Evolutionary conservation across 371 early-diverging fungal species (phyloP), one percentile per base, ranked within the genome.

Genomic region (Coemansia sp.): DNA sequence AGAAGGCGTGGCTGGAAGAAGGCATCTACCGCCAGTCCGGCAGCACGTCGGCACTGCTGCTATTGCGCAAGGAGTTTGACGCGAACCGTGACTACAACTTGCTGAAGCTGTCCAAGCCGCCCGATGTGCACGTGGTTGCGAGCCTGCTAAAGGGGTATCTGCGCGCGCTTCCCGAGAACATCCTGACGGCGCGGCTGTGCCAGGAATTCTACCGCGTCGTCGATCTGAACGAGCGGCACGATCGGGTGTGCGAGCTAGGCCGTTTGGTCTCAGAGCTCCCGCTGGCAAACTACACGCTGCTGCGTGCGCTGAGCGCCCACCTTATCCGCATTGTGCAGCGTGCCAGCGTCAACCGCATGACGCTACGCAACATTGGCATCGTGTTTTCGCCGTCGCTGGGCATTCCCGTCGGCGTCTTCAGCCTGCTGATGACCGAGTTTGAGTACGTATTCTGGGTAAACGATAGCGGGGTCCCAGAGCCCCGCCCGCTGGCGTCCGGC

Each of bases 21-120:
- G 98, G 98, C 9, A 90, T 98, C 34, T 98, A 97, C 78, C 87
- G 98, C 10, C 79, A 94, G 61, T 90, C 89, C 39, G 98, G 98
- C 30, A 86, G 89, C 33, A 72, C 87, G 6, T 68, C 82, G 8
- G 82, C 84, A 45, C 89, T 97, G 45, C 84, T 86, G 56, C 59
- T 47, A 31, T 78, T 98, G 59, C 92, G 90, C 74, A 86, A 85
- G 34, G 79, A 83, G 57, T 98, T 97, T 69, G 90, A 97, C 65
- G 68, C 57, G 39, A 60, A 52, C 55, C 72, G 76, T 47, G 80
- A 80, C 67, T 80, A 62, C 63, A 83, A 78, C 48, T 31, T 80
- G 40, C 65, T 80, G 33, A 65, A 69, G 60, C 65, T 77, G 54
- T 75, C 72, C 26, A 60, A 65, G 71, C 49, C 64, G 77, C 42